Conservation (phyloP, 306 rosid species). For the Rubus idaeus region DNA sequence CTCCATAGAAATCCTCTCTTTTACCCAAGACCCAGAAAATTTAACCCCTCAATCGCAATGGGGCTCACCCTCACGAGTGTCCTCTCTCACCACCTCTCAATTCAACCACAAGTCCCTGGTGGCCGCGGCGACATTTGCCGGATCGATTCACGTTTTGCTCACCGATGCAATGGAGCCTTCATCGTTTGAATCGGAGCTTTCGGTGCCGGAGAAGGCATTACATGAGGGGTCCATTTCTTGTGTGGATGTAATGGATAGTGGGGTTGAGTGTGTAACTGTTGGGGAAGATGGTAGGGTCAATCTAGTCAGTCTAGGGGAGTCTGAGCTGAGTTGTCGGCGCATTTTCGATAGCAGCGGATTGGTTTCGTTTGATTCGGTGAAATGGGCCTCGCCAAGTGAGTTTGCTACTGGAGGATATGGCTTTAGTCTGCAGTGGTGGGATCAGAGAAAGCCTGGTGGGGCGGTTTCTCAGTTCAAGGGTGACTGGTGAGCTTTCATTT, state of each 20-base stretch:
- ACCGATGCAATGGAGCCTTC: slow-evolving; percentile 47
- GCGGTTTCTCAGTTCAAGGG: slow-evolving; percentile 87
- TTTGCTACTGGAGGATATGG: slow-evolving; percentile 88
- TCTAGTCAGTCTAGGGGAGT: slow-evolving; percentile 51
- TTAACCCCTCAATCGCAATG: slow-evolving; percentile 52
- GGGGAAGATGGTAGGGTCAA: slow-evolving; percentile 88
- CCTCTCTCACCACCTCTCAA: slow-evolving; percentile 57
- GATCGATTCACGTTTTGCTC: slow-evolving; percentile 67
- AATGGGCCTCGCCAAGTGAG: slow-evolving; percentile 90
- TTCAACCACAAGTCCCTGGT: slow-evolving; percentile 54
- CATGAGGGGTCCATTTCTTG: slow-evolving; percentile 51
- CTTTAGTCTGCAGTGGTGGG: slow-evolving; percentile 93
- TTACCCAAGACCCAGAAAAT: slow-evolving; percentile 38
- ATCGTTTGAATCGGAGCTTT: slow-evolving; percentile 46
- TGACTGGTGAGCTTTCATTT: slow-evolving; percentile 52
- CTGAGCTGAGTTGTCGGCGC: slow-evolving; percentile 43
- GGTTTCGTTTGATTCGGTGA: slow-evolving; percentile 66
- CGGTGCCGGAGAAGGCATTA: slow-evolving; percentile 50
- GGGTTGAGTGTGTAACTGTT: slow-evolving; percentile 67
- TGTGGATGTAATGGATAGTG: slow-evolving; percentile 65
- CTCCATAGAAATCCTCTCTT: slow-evolving; percentile 56
- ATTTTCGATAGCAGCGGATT: slow-evolving; percentile 75
- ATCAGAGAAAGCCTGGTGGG: slow-evolving; percentile 76
- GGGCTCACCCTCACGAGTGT: slow-evolving; percentile 58
- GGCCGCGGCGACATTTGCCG: slow-evolving; percentile 53